phyloP scores from a whole-genome alignment of 106 monocot species.

The Allium sativum region DNA sequence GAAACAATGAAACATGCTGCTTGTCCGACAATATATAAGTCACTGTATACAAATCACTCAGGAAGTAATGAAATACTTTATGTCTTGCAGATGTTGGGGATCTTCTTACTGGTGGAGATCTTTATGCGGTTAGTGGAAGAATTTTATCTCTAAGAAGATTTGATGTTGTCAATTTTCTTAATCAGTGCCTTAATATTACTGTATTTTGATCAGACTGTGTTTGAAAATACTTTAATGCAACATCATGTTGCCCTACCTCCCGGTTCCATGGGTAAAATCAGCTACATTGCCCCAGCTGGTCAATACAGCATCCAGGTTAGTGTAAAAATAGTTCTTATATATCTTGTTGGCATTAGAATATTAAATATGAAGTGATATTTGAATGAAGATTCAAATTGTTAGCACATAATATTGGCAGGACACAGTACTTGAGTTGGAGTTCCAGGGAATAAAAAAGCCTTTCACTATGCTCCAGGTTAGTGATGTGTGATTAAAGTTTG shows the following conservation, averaged over 20 bases:
- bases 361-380: not conserved
- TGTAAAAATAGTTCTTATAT: not conserved
- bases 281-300: slow-evolving; percentile 86
- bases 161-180: not conserved
- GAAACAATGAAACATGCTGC: not conserved
- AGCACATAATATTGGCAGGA: slow-evolving; percentile 32
- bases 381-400: not conserved
- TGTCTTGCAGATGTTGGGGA: slow-evolving; percentile 72
- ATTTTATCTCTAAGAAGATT: no score
- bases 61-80: not conserved
- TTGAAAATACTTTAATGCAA: slow-evolving; percentile 93
- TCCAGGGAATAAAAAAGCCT: slow-evolving; percentile 87
- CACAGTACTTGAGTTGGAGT: slow-evolving; percentile 96
- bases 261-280: slow-evolving; percentile 93
- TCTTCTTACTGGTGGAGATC: slow-evolving; percentile 89
- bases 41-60: not conserved
- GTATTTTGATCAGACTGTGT: slow-evolving; percentile 47
- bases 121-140: slow-evolving; percentile 80
- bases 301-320: slow-evolving; percentile 79
- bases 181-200: not conserved
- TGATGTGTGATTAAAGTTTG: not conserved
- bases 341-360: not conserved
- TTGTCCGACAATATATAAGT: not conserved
- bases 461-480: slow-evolving; percentile 94
- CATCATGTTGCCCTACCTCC: slow-evolving; percentile 90